Evolutionary conservation across 169 alveolate genomes (phyloP), one percentile per base, ranked within the genome.

Genomic region (Theileria annulata): DNA sequence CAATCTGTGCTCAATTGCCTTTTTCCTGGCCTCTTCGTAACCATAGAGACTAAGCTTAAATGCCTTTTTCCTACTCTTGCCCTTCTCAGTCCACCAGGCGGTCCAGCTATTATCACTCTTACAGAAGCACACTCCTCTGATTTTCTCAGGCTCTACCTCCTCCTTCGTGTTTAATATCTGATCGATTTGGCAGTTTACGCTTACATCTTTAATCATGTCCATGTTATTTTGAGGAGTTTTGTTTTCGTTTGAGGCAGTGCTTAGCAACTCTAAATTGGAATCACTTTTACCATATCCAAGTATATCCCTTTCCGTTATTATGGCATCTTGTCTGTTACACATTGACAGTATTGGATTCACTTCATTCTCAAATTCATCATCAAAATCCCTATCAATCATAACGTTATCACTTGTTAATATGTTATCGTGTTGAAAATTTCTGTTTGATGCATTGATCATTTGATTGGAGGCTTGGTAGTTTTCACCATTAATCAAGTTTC

Each of bases 1-100:
- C 37, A 71, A 51, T 31, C 94, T 79, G 75, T 90, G 93, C 42
- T 77, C 93, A 25, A 90, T 87, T n/a, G 94, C 94, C 77, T 75
- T 42, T 28, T 80, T 12, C 23, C 93, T 82, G 5, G 94, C 94
- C 63, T 83, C 94, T 47, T 90, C 85, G 49, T 78, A 84, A 2
- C 94, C 94, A 71, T 72, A 87, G 54, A 84, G 80, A 51, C 78
- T 51, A 13, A 84, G 58, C 42, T 84, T 84, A 63, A 77, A 84
- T 0, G 90, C 90, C 87, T 84, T 84, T 48, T 84, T 84, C 51
- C 90, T 66, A 70, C 80, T 84, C 3, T 85, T 63, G 23, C 90
- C 90, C 47, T 79, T 68, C 59, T 84, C 90, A 27, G 87, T 84
- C 90, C 90, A 84, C 90, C 90, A 84, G 9, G 90, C 90, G 31